These are phyloP conservation scores for Coemansia pectinata DNA, from an alignment of 192 early-diverging fungal species.

Conservation along the genomic window DNA sequence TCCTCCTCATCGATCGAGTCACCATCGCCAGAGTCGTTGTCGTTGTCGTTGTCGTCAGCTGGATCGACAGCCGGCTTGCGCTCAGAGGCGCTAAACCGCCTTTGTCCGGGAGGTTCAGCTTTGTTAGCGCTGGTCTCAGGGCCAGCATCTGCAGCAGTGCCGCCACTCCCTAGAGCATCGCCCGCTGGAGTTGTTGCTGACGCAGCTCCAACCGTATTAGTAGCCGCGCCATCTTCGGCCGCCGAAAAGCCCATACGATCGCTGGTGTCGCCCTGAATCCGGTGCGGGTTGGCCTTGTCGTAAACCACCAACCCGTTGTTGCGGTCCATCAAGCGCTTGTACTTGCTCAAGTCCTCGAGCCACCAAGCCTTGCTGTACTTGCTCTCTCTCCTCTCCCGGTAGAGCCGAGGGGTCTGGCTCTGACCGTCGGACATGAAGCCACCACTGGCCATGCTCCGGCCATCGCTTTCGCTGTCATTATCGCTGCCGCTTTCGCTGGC, in stretches of 20 bases:
- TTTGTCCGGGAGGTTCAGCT: neutral
- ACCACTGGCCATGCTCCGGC: neutral
- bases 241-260: constrained; percentile 8
- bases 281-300: constrained; percentile 56
- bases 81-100: neutral
- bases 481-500: constrained; percentile 1
- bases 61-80: neutral
- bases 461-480: neutral
- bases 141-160: neutral
- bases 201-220: neutral
- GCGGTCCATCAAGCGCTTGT: constrained; percentile 55
- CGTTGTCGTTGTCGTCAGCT: neutral
- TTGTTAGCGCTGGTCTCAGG: neutral
- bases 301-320: constrained; percentile 53
- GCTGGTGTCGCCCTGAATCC: constrained; percentile 45
- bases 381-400: neutral
- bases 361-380: constrained; percentile 42
- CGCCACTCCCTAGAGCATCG: neutral
- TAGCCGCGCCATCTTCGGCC: neutral
- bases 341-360: constrained; percentile 49
- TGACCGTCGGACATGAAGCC: neutral
- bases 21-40: neutral
- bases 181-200: neutral
- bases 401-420: neutral
- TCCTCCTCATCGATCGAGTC: constrained; percentile 30